Base-by-base conservation (phyloP, 2,329 filamentous ascomycete species). In the Venturia oleaginea region DNA sequence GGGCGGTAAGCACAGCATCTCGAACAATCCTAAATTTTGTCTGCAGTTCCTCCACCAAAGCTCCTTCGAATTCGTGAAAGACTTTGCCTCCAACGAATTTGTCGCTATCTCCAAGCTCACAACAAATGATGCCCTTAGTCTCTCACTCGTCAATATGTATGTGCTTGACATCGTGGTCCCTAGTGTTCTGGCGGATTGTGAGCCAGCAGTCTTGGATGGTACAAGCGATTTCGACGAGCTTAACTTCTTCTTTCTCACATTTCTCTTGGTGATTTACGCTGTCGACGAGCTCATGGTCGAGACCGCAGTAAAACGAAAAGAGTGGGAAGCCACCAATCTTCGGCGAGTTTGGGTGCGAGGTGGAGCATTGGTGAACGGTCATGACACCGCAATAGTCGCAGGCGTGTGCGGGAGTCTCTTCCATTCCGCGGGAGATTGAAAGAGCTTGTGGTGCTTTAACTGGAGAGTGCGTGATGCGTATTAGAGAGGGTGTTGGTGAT, bases 1-100 rank as follows among this genome's bases (percentile, higher is more conserved):
- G 30, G n/a, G 51, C 27, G n/a, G 51, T 57, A 7, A 57, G 51
- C 19, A 57, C 51, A 57, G 51, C 51, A n/a, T 57, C 51, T 15
- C 51, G 51, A 10, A 57, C 51, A n/a, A n/a, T n/a, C 3, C 51
- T 30, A 19, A 19, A 57, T 30, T 57, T 57, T 10, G 51, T 57
- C 27, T 57, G 7, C 27, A 57, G 7, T 6, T 57, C 15, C 27
- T 57, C 30, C 30, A 57, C 30, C 51, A 57, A 4, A n/a, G 1
- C 30, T 11, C 34, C 51, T 34, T 57, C 51, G 34, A 57, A 57
- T 5, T n/a, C 27, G 51, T 57, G 51, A 13, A 57, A 57, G 27
- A 57, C 27, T 15, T 57, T 34, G 17, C 51, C 51, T 4, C 34
- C 27, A 11, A 30, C 51, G 51, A 57, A 57, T 34, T 34, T 57